These are phyloP conservation scores for Phylloporus sp. DNA, from an alignment of 768 basidiomycete genomes.

Conservation along the genomic window DNA sequence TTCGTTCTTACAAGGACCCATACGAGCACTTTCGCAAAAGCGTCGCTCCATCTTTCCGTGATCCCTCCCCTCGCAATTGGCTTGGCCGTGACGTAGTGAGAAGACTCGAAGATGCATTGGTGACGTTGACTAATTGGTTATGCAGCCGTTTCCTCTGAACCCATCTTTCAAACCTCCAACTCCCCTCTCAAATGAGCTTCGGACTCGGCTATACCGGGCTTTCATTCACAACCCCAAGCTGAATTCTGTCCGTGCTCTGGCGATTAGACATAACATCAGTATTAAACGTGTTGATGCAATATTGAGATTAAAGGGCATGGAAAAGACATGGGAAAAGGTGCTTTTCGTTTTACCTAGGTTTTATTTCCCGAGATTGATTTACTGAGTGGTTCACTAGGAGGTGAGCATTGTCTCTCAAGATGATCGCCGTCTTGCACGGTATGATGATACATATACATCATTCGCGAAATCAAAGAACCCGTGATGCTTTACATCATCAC, in stretches of 20 bases:
- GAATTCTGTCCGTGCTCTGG: constrained; percentile 55
- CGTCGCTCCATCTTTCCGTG: constrained; percentile 20
- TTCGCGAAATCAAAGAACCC: constrained; percentile 64
- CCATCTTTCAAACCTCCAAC: constrained; percentile 75
- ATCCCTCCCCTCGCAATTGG: constrained; percentile 52
- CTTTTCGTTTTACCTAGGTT: constrained; percentile 24
- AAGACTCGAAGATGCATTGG: constrained; percentile 17
- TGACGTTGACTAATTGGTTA: neutral
- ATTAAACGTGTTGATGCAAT: constrained; percentile 82
- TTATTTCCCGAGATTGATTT: constrained; percentile 9
- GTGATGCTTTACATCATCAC: constrained; percentile 59
- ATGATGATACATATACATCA: constrained; percentile 58
- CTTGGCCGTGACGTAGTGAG: constrained; percentile 54
- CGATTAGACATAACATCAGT: constrained; percentile 59
- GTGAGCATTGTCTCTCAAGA: constrained; percentile 28
- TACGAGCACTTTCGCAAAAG: constrained; percentile 19
- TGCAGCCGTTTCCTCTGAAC: constrained; percentile 83
- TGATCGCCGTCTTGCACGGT: neutral
- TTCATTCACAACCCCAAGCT: constrained; percentile 54
- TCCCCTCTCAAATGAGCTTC: constrained; percentile 62
- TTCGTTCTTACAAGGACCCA: constrained; percentile 12
- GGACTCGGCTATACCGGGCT: constrained; percentile 52
- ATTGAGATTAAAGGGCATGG: constrained; percentile 74
- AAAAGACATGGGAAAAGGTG: constrained; percentile 68
- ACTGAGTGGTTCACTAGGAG: constrained; percentile 29